phyloP scores from a whole-genome alignment of 1,139 yeast genomes.

The Yamadazyma oceani region DNA sequence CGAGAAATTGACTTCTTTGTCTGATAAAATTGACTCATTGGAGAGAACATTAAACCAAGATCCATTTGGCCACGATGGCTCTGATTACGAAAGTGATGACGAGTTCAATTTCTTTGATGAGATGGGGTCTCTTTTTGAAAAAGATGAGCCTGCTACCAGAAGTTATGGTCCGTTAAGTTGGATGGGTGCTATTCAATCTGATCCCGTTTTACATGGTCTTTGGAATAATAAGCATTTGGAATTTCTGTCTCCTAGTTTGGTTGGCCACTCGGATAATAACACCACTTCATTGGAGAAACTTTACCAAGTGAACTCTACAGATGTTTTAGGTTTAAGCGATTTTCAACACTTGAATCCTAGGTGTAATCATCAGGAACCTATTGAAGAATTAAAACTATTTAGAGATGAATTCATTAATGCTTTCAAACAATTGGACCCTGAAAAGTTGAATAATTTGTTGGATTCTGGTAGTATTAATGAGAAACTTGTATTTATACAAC shows the following conservation, averaged over 20 bases:
- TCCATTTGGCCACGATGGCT: neutral
- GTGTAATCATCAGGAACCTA: neutral
- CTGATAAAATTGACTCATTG: slow-evolving; percentile 6
- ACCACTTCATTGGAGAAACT: neutral
- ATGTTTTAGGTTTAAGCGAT: neutral
- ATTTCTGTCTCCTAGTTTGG: neutral
- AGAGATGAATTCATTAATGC: neutral
- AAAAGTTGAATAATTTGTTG: neutral
- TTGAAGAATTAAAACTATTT: neutral
- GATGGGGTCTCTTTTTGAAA: neutral
- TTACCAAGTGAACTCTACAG: neutral
- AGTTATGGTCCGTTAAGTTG: slow-evolving; percentile 37
- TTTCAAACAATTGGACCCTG: neutral
- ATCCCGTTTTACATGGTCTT: slow-evolving; percentile 19
- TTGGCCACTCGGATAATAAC: too few relatives aligned
- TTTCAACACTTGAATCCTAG: neutral
- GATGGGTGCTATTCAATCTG: slow-evolving; percentile 30
- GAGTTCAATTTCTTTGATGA: slow-evolving; percentile 7
- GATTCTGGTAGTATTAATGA: neutral
- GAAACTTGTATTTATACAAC: slow-evolving; percentile 19
- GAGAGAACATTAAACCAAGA: slow-evolving; percentile 7
- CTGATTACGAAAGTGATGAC: slow-evolving; percentile 9
- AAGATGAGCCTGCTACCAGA: slow-evolving; percentile 9
- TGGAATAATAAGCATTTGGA: slow-evolving; percentile 12
- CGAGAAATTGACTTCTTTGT: slow-evolving; percentile 3